Conservation (phyloP, 352 stramenopile genomes). For the Hyaloperonospora arabidopsidis region DNA sequence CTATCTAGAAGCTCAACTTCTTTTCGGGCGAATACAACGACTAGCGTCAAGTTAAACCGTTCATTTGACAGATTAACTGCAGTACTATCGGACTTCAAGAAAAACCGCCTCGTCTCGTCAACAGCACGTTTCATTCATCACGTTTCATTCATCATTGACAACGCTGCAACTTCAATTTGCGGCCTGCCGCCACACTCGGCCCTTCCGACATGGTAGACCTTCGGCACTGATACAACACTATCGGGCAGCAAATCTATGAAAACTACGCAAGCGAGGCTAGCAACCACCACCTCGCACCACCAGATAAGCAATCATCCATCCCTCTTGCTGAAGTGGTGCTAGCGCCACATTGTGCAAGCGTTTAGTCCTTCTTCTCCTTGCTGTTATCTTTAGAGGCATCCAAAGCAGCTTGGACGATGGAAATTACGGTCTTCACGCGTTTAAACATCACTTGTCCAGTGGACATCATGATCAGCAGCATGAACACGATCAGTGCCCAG, state of each 20-base stretch:
- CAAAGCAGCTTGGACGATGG: slow-evolving; percentile 58
- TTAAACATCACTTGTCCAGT: slow-evolving; percentile 84
- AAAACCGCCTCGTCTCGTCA: too few species aligned
- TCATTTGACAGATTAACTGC: too few species aligned
- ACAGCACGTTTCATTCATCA: too few species aligned
- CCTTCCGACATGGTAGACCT: too few species aligned
- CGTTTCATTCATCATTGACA: too few species aligned
- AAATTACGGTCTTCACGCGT: slow-evolving; percentile 66
- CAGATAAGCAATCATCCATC: slow-evolving; percentile 11
- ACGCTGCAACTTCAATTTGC: too few species aligned
- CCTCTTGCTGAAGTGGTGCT: slow-evolving; percentile 6
- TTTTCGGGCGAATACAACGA: too few species aligned
- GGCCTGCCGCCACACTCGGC: too few species aligned
- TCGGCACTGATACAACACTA: neutral
- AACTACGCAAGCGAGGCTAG: slow-evolving; percentile 12
- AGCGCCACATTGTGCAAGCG: slow-evolving; percentile 7
- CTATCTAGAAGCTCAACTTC: too few species aligned
- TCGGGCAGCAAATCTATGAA: slow-evolving; percentile 24
- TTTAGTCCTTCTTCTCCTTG: slow-evolving; percentile 65
- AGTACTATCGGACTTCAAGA: too few species aligned
- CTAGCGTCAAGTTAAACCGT: too few species aligned
- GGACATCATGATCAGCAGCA: slow-evolving; percentile 76
- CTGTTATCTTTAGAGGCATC: slow-evolving; percentile 37
- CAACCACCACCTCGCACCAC: slow-evolving; percentile 10
- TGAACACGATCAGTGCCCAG: slow-evolving; percentile 84